These are phyloP conservation scores for Craterostigma plantagineum DNA, from an alignment of 257 asterid genomes.

Conservation along the genomic window DNA sequence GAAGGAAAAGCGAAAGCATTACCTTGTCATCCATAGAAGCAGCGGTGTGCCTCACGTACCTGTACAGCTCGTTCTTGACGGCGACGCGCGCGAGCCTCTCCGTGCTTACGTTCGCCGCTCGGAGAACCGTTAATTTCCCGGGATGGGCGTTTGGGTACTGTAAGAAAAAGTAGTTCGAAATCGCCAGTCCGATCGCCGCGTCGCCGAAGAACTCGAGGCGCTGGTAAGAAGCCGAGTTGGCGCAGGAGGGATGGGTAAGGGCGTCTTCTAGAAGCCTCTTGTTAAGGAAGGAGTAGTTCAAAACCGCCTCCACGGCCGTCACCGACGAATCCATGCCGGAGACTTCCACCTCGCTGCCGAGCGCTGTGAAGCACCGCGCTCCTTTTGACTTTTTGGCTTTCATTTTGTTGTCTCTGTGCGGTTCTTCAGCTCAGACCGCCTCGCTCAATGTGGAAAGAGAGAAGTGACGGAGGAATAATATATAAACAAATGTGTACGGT, in stretches of 20 bases:
- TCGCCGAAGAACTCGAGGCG: slow-evolving; percentile 83
- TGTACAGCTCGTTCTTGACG: slow-evolving; percentile 35
- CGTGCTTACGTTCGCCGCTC: slow-evolving; percentile 63
- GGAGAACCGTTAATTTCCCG: slow-evolving; percentile 51
- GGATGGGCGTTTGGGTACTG: slow-evolving; percentile 40
- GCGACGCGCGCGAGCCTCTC: slow-evolving; percentile 81
- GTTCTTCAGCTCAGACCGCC: too few species aligned
- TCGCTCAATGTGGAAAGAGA: too few species aligned
- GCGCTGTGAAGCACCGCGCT: too few species aligned
- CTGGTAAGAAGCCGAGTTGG: slow-evolving; percentile 41
- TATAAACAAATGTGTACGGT: too few species aligned
- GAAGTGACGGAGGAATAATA: too few species aligned
- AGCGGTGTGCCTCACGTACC: slow-evolving; percentile 46
- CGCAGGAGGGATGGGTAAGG: slow-evolving; percentile 56
- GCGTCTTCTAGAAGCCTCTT: slow-evolving; percentile 52
- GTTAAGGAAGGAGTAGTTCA: slow-evolving; percentile 25
- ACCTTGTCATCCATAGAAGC: slow-evolving; percentile 33
- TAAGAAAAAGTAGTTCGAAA: slow-evolving; percentile 28
- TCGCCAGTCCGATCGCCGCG: slow-evolving; percentile 43
- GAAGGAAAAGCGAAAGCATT: too few species aligned
- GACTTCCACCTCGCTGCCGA: slow-evolving; percentile 4
- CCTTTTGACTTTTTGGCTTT: too few species aligned
- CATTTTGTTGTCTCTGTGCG: too few species aligned
- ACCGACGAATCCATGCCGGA: slow-evolving; percentile 25
- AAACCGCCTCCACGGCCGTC: slow-evolving; percentile 31